A percentile compares a stretch with the other conserved stretches of the same genome.
phyloP scores from a whole-genome alignment of 2,329 filamentous ascomycete genomes.

The Lithohypha guttulata region DNA sequence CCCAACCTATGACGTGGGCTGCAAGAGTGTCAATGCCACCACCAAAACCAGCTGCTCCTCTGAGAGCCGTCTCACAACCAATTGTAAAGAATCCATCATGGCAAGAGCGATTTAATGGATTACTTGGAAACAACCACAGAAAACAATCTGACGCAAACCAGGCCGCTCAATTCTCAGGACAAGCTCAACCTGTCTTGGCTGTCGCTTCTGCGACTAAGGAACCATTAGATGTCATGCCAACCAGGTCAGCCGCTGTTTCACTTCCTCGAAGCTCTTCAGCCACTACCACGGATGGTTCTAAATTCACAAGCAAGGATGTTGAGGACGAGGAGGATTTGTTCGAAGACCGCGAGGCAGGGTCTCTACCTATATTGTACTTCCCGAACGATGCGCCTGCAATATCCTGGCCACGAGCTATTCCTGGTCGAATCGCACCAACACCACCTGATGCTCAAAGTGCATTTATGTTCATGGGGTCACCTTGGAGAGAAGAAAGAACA shows the following conservation, averaged over 20 bases:
- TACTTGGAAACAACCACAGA: slow-evolving; percentile 48
- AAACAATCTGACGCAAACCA: slow-evolving; percentile 1
- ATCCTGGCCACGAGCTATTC: slow-evolving; percentile 5
- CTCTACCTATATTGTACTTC: slow-evolving; percentile 52
- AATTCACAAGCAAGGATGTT: slow-evolving; percentile 53
- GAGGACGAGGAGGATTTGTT: slow-evolving; percentile 72
- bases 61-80: slow-evolving; percentile 31
- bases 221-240: slow-evolving; percentile 26
- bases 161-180: neutral
- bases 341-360: slow-evolving; percentile 70
- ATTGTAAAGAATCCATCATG: slow-evolving; percentile 36
- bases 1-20: slow-evolving; percentile 28
- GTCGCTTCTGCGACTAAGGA: slow-evolving; percentile 9
- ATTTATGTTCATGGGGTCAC: slow-evolving; percentile 7
- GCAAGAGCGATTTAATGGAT: slow-evolving; percentile 55
- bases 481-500: slow-evolving; percentile 8
- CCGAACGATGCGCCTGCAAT: slow-evolving; percentile 3
- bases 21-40: slow-evolving; percentile 27
- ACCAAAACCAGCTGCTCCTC: slow-evolving; percentile 28
- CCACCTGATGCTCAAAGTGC: slow-evolving; percentile 7
- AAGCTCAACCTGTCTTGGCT: slow-evolving; percentile 12
- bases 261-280: slow-evolving; percentile 42
- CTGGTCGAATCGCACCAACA: slow-evolving; percentile 4
- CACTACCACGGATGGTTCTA: slow-evolving; percentile 32
- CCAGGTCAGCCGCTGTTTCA: slow-evolving; percentile 57